A percentile compares a stretch with the other conserved stretches of the same genome.
Conservation (phyloP, 1,139 yeast species). For the Magnusiomyces suaveolens region DNA sequence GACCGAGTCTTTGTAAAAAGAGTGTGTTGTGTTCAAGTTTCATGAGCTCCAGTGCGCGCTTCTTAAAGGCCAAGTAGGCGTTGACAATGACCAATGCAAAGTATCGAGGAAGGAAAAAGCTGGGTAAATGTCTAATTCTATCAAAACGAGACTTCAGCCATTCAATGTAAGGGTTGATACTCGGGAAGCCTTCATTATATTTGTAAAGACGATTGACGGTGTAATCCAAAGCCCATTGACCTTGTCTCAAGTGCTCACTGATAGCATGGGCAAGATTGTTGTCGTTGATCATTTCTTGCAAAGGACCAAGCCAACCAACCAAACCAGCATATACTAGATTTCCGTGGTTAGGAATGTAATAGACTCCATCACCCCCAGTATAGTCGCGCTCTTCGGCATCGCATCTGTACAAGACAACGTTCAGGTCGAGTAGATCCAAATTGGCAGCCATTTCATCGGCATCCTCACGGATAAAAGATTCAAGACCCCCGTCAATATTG, state of each 20-base stretch:
- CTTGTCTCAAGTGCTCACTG: constrained; percentile 69
- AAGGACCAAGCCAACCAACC: constrained; percentile 80
- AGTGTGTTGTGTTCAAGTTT: constrained; percentile 52
- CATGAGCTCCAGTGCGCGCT: constrained; percentile 52
- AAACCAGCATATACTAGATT: constrained; percentile 75
- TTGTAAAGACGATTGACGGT: constrained; percentile 52
- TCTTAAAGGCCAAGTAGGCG: constrained; percentile 72
- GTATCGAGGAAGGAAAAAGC: constrained; percentile 74
- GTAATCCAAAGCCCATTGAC: constrained; percentile 85
- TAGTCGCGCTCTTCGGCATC: constrained; percentile 84
- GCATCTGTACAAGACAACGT: constrained; percentile 64
- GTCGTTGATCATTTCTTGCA: constrained; percentile 50
- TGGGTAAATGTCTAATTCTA: constrained; percentile 60
- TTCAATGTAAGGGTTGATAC: constrained; percentile 43
- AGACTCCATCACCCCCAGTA: constrained; percentile 68
- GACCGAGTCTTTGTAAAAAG: constrained; percentile 69
- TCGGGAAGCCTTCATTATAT: constrained; percentile 40
- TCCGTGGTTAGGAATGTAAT: constrained; percentile 66
- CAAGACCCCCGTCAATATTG: constrained; percentile 49
- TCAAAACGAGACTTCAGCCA: constrained; percentile 66
- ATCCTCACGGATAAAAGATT: constrained; percentile 56
- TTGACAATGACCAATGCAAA: constrained; percentile 72
- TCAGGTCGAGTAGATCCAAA: constrained; percentile 59
- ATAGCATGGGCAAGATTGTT: constrained; percentile 80
- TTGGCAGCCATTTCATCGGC: constrained; percentile 62